Evolutionary conservation across 1,284 basidiomycete species (phyloP).

Genomic region (Boletus sp.): DNA sequence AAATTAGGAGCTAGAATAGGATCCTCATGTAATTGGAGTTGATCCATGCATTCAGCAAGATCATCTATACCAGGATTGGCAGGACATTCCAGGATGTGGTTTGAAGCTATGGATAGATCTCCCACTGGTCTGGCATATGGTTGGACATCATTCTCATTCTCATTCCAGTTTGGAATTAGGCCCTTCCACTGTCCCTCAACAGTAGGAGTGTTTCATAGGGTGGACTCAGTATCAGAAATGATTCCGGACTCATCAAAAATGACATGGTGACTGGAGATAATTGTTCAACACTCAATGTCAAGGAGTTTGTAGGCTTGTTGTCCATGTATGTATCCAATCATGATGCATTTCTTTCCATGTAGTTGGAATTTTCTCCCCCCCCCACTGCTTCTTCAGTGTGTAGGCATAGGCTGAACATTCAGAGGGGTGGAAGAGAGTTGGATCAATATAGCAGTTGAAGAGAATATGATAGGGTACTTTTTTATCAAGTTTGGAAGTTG

Average conservation of each 20-base stretch:
- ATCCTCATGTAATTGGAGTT: not conserved
- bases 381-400: conserved; percentile 1
- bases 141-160: too few species aligned
- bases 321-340: too few species aligned
- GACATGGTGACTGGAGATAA: too few species aligned
- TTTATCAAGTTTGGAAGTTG: not conserved
- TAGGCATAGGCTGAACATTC: conserved; percentile 2
- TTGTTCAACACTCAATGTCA: too few species aligned
- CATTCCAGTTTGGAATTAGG: not conserved
- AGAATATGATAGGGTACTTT: not conserved
- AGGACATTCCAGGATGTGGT: not conserved
- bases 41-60: not conserved
- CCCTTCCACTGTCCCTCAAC: too few species aligned
- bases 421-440: not conserved
- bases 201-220: too few species aligned
- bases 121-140: not conserved
- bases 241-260: too few species aligned
- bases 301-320: too few species aligned
- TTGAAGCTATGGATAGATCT: too few species aligned
- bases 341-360: conserved; percentile 1
- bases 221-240: too few species aligned
- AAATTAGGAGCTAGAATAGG: not conserved
- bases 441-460: not conserved
- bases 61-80: not conserved
- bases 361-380: conserved; percentile 9